A percentile compares a stretch with the other conserved stretches of the same genome.
These are phyloP conservation scores for Metarhizium sp. DNA, from an alignment of 2,329 filamentous ascomycete genomes.

Conservation along the genomic window DNA sequence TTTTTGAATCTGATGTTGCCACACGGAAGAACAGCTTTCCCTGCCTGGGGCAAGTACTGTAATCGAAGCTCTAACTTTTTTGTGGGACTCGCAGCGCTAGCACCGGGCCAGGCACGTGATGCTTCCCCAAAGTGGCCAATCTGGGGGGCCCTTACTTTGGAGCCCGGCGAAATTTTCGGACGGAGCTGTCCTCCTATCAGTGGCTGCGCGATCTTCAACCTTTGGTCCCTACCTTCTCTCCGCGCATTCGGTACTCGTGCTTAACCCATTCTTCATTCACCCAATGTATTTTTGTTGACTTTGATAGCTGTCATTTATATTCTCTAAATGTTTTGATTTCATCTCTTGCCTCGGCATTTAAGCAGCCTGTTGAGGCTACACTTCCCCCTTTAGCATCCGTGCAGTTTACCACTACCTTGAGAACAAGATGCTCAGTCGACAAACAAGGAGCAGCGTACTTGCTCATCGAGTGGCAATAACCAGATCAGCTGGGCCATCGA, in stretches of 20 bases:
- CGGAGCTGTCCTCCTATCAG: conserved; percentile 7
- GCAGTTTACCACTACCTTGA: background rate
- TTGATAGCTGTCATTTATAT: background rate
- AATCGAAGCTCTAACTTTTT: conserved; percentile 2
- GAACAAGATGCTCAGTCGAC: conserved; percentile 26
- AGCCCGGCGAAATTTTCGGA: conserved; percentile 19
- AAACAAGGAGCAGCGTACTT: conserved; percentile 19
- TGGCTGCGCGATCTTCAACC: background rate
- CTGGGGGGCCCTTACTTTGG: background rate
- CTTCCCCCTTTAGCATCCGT: background rate
- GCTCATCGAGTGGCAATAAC: conserved; percentile 13
- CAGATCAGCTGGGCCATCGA: conserved; percentile 10
- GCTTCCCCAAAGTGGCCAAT: conserved; percentile 4
- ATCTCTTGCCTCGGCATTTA: background rate
- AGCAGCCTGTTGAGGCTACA: conserved; percentile 1
- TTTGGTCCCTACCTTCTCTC: background rate
- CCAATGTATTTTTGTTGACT: background rate
- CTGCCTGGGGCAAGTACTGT: no score
- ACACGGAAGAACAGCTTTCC: background rate
- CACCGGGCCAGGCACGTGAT: conserved; percentile 7
- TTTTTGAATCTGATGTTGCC: background rate
- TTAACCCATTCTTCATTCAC: background rate
- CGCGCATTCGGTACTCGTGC: background rate
- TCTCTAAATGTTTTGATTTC: conserved; percentile 15
- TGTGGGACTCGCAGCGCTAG: background rate